These are phyloP conservation scores for Alternaria consortialis DNA, from an alignment of 2,329 filamentous ascomycete genomes.

Conservation along the genomic window DNA sequence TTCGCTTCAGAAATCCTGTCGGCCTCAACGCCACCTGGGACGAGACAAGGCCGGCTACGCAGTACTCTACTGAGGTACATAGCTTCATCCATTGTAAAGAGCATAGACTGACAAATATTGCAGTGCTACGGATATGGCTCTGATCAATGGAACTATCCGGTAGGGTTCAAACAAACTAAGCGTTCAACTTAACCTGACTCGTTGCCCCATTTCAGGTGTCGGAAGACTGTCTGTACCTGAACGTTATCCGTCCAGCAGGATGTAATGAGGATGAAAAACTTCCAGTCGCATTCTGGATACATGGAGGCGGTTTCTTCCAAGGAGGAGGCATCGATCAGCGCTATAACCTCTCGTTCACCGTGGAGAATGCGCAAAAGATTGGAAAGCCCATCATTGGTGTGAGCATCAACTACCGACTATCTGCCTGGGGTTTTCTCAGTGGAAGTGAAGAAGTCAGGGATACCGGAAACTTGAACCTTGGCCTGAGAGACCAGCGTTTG, in stretches of 20 bases:
- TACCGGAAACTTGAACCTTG: conserved; percentile 59
- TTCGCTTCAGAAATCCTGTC: conserved; percentile 62
- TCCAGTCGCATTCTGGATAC: conserved; percentile 65
- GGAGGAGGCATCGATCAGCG: conserved; percentile 63
- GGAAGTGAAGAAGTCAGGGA: conserved; percentile 42
- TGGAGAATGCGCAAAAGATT: conserved; percentile 57
- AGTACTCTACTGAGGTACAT: conserved; percentile 36
- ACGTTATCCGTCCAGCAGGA: conserved; percentile 58
- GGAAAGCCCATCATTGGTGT: conserved; percentile 59
- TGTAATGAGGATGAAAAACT: conserved; percentile 48
- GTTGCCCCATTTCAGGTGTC: conserved; percentile 54
- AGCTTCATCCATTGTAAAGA: neutral
- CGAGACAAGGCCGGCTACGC: conserved; percentile 50
- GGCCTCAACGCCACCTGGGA: conserved; percentile 55
- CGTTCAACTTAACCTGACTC: neutral
- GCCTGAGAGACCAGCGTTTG: conserved; percentile 57
- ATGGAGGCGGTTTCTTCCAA: conserved; percentile 61
- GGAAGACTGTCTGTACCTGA: conserved; percentile 59
- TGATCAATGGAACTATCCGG: conserved; percentile 55
- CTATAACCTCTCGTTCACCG: conserved; percentile 60
- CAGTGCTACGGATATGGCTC: conserved; percentile 51
- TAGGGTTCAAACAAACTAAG: neutral
- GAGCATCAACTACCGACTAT: conserved; percentile 63
- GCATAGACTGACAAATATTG: conserved; percentile 10
- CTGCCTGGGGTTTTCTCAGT: conserved; percentile 70